Conservation (phyloP, 2,329 filamentous ascomycete species). For the Dothiorella sarmentorum region DNA sequence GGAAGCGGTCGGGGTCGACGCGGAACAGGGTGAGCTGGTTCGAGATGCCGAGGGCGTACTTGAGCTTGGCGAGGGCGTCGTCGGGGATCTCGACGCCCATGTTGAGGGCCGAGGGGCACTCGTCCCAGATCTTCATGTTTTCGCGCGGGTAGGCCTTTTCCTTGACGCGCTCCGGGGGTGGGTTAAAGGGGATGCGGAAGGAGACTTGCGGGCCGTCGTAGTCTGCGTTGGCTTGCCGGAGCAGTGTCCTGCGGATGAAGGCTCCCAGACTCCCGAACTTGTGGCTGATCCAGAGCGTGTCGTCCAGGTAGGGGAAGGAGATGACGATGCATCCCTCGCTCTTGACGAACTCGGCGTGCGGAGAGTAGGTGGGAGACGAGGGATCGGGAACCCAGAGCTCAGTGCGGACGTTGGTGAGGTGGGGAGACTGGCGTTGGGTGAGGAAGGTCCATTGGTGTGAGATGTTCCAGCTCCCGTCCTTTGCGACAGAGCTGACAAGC, state of each 20-base stretch:
- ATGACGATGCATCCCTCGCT: conserved; percentile 62
- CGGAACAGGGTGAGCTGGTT: conserved; percentile 67
- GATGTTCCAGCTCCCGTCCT: conserved; percentile 29
- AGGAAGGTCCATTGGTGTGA: conserved; percentile 63
- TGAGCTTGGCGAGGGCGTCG: conserved; percentile 61
- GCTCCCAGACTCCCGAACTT: conserved; percentile 32
- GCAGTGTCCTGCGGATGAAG: conserved; percentile 27
- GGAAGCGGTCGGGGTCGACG: conserved; percentile 55
- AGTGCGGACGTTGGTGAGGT: conserved; percentile 65
- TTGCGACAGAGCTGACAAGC: conserved; percentile 44
- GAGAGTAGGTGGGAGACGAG: conserved; percentile 50
- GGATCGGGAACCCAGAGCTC: conserved; percentile 69
- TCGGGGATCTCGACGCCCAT: conserved; percentile 43
- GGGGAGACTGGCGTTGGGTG: conserved; percentile 66
- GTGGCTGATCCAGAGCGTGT: conserved; percentile 26
- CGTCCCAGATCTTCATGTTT: conserved; percentile 63
- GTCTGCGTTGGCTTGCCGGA: conserved; percentile 20
- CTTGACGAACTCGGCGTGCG: conserved; percentile 48
- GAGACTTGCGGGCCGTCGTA: conserved; percentile 57
- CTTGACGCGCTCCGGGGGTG: conserved; percentile 55
- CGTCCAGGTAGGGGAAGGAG: conserved; percentile 56
- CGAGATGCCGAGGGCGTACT: conserved; percentile 63
- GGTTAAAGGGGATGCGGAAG: conserved; percentile 64
- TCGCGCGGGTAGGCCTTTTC: conserved; percentile 58
- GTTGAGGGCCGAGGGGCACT: conserved; percentile 49